Conservation (phyloP, 768 basidiomycete genomes). For the Amanita inopinata region DNA sequence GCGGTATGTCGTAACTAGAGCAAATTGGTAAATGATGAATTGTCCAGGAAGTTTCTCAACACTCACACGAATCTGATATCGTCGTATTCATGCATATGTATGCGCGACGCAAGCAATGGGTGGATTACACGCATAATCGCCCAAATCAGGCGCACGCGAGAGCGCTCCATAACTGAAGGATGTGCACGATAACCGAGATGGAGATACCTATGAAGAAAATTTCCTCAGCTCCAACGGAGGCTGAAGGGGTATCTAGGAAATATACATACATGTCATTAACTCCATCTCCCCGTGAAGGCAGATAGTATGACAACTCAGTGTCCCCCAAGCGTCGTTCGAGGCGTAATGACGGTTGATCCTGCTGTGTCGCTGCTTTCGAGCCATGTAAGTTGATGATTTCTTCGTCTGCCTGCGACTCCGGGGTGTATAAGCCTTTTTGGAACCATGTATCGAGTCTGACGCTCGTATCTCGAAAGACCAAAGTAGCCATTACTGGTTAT, state of each 20-base stretch:
- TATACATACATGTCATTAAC: conserved; percentile 77
- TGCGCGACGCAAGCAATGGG: conserved; percentile 56
- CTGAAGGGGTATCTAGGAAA: background rate
- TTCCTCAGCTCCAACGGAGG: too few relatives aligned
- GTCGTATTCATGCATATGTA: conserved; percentile 50
- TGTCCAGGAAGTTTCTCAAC: background rate
- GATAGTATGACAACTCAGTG: conserved; percentile 71
- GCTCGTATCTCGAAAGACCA: background rate
- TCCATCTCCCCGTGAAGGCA: conserved; percentile 67
- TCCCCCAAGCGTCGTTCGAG: conserved; percentile 56
- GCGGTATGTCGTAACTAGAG: conserved; percentile 38
- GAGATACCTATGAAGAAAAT: conserved; percentile 49
- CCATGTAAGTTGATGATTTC: background rate
- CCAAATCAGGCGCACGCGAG: conserved; percentile 55
- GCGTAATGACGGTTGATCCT: conserved; percentile 3
- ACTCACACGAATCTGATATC: conserved; percentile 63
- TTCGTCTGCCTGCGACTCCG: background rate
- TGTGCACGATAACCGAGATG: conserved; percentile 59
- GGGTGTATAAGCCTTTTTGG: background rate
- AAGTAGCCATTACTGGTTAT: background rate
- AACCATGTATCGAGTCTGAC: conserved; percentile 7
- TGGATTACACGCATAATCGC: conserved; percentile 62
- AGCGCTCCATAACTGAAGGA: conserved; percentile 26
- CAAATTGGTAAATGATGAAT: conserved; percentile 1
- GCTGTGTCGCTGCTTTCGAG: background rate